Percentiles rank a stretch among this genome's conserved stretches.
Conservation (phyloP, 495 filamentous ascomycete species). For the Amphirosellinia nigrospora region DNA sequence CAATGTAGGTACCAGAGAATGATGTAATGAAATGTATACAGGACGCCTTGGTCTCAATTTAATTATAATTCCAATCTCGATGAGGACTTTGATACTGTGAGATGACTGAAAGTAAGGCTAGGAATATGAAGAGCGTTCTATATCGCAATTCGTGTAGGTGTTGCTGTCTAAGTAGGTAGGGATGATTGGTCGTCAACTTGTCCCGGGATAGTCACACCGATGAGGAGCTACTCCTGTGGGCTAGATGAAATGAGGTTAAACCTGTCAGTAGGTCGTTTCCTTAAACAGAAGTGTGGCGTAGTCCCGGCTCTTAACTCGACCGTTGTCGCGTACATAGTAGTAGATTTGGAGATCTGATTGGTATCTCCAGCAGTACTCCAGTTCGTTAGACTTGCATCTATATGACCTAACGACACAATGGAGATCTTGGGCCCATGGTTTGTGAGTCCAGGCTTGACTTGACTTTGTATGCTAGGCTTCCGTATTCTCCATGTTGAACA, state of each 20-base stretch:
- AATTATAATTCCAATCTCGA: background rate
- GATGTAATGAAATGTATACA: background rate
- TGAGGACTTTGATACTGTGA: background rate
- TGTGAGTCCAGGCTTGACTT: no score
- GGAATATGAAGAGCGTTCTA: background rate
- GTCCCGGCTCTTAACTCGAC: constrained; percentile 18
- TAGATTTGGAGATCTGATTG: background rate
- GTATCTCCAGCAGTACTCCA: background rate
- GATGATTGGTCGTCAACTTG: background rate
- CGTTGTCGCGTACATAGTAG: background rate
- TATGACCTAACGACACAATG: no score
- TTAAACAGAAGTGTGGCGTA: background rate
- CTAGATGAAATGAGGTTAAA: background rate
- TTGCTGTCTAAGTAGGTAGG: background rate
- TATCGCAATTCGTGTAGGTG: constrained; percentile 4
- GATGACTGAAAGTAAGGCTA: background rate
- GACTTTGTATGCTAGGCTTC: no score
- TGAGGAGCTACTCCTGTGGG: constrained; percentile 10
- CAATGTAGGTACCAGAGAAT: background rate
- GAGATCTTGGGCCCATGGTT: no score
- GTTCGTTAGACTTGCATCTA: background rate
- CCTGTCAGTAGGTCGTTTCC: background rate
- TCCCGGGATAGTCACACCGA: constrained; percentile 16
- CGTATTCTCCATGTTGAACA: no score
- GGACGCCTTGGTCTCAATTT: background rate